Percentiles rank a stretch among this genome's conserved stretches.
Conservation (phyloP, 1,284 basidiomycete genomes). For the Trichosporon ovoides region DNA sequence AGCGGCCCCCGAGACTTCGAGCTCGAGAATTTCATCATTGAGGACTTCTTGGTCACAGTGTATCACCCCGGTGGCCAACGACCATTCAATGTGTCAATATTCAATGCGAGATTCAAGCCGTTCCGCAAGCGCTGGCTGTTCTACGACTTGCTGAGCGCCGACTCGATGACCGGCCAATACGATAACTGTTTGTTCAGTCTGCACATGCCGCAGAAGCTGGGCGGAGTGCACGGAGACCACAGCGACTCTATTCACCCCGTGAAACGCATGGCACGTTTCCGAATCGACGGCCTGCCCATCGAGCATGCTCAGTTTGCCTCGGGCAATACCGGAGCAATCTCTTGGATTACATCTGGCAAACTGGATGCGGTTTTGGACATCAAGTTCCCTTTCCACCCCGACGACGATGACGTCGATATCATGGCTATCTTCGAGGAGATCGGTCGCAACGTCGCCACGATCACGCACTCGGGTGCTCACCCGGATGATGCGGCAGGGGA, state of each 20-base stretch:
- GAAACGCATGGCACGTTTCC: constrained; percentile 88
- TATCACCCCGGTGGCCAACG: constrained; percentile 90
- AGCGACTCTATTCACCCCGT: constrained; percentile 73
- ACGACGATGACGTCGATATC: constrained; percentile 65
- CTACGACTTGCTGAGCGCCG: constrained; percentile 85
- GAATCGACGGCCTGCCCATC: constrained; percentile 93
- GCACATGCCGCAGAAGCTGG: constrained; percentile 94
- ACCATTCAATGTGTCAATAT: constrained; percentile 91
- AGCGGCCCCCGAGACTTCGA: constrained; percentile 81
- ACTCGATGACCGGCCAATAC: constrained; percentile 93
- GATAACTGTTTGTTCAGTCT: constrained; percentile 97
- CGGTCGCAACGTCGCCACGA: constrained; percentile 66
- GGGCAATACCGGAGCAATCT: constrained; percentile 74
- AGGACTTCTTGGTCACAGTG: constrained; percentile 90
- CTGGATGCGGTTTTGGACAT: constrained; percentile 96
- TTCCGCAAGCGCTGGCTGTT: constrained; percentile 94
- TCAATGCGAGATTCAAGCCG: constrained; percentile 78
- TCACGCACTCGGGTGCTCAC: constrained; percentile 45
- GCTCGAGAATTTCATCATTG: constrained; percentile 78
- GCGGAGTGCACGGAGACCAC: constrained; percentile 50
- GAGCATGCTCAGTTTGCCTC: constrained; percentile 89
- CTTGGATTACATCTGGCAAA: constrained; percentile 95
- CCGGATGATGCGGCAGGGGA: constrained; percentile 28
- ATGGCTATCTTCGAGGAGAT: constrained; percentile 87
- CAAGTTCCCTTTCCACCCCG: constrained; percentile 82